Percentiles rank a stretch among this genome's conserved stretches.
These are phyloP conservation scores for Eimeria zaria DNA, from an alignment of 169 alveolate species.

Conservation along the genomic window DNA sequence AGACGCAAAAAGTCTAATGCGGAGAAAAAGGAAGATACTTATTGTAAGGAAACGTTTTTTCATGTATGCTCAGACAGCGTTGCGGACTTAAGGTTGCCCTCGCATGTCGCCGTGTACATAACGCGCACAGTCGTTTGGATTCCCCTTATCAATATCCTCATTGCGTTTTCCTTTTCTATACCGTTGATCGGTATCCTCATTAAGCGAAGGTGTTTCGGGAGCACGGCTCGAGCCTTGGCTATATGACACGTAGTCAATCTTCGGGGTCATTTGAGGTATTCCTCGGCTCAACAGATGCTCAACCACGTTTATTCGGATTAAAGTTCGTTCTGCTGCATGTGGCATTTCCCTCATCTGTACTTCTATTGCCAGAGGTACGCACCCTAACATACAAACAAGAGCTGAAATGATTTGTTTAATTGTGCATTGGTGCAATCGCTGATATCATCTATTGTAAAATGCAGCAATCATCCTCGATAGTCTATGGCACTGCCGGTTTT, in stretches of 20 bases:
- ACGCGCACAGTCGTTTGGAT: conserved; percentile 37
- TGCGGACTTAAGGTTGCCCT: neutral
- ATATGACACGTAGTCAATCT: neutral
- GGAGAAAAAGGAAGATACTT: neutral
- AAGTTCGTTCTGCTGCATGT: conserved; percentile 61
- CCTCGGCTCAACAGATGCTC: neutral
- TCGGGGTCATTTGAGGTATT: too few relatives aligned
- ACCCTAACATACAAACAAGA: neutral
- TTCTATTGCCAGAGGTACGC: conserved; percentile 63
- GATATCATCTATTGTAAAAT: neutral
- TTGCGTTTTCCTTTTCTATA: neutral
- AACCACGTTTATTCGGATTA: conserved; percentile 25
- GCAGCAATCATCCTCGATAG: neutral
- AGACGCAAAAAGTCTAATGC: neutral
- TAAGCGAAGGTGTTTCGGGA: neutral
- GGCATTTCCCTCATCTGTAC: conserved; percentile 68
- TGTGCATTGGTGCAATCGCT: neutral
- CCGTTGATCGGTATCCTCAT: neutral
- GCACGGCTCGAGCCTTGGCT: neutral
- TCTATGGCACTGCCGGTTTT: neutral
- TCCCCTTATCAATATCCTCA: neutral
- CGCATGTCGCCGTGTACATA: conserved; percentile 67
- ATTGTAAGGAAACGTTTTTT: neutral
- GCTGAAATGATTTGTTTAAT: neutral
- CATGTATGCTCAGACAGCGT: neutral